Evolutionary conservation across 768 basidiomycete genomes (phyloP), one percentile per base, ranked within the genome.

Genomic region (Lactarius evosmus): DNA sequence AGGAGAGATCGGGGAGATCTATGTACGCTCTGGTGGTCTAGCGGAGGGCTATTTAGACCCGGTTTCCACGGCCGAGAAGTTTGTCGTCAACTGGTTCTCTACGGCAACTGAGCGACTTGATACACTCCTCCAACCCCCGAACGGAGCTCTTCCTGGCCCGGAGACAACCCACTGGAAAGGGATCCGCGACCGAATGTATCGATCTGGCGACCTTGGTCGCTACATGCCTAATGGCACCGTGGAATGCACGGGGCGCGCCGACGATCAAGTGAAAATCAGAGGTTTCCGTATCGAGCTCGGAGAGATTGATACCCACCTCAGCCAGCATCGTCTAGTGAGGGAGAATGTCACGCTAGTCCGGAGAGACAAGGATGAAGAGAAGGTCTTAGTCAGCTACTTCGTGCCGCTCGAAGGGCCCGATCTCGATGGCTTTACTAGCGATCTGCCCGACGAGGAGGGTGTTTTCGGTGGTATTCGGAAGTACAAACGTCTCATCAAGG

Each of bases 201-300:
- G 94, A 67, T 94, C 94, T 32, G 97, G 97, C 25, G 97, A 99
- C 76, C 82, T 99, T 4, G 97, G 97, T 2, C 86, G 97, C 6
- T 99, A 99, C 75, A 79, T 89, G 34, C 92, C 97, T 1, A 83
- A 90, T 73, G 97, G 97, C 5, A 85, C 84, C 34, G 97, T 99
- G 12, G 97, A 99, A 74, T 98, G 97, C 73, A 95, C 92, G 0
- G 97, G 97, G 22, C 85, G 97, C 25, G 95, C 96, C 2, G 97
- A 99, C 73, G 96, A 98, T 72, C 97, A 99, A 73, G 93, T 99
- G 78, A 98, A 99, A 78, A 98, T 99, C 75, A 91, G 97, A 60
- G 97, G 97, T 2, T 99, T 99, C 86, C 83, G 97, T 29, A 98
- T 99, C 71, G 97, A 99, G 74, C 83, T 98, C 7, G 95, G 95